Base-by-base conservation (phyloP, 257 asterid species). In the Buddleja alternifolia region DNA sequence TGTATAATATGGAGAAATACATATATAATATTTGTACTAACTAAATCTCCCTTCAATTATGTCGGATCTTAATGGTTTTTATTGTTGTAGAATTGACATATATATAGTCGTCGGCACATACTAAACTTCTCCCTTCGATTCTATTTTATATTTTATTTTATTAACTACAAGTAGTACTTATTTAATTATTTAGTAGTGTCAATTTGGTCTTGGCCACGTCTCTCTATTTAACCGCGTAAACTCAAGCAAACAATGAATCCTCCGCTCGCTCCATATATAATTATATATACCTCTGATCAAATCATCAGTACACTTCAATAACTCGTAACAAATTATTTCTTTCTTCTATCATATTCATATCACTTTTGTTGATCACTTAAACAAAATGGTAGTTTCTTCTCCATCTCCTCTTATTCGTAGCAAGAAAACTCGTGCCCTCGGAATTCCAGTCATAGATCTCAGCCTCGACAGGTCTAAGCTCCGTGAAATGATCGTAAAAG, bases 391-490 rank as follows among this genome's bases (percentile, higher is more conserved):
- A 0, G 71, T 73, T 29, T 39, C 83, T 32, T 62, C 81, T 64
- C 68, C 78, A 41, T 17, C 74, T 8, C 78, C 85, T n/a, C 47
- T 62, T 3, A n/a, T n/a, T n/a, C 14, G 78, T 52, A 76, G 63
- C 60, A 83, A 70, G 51, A 85, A 80, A 60, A 60, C 80, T 0
- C 72, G 73, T 53, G 84, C 80, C 4, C n/a, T 71, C 0, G 87
- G 82, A 17, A 67, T 86, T 19, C 92, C 97, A 10, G 75, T 76
- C 2, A 80, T 88, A 34, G 88, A 90, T 77, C 71, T 90, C 16
- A 69, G 71, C n/a, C 74, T 63, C 7, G 81, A 78, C 0, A 73
- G 83, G 71, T 51, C 84, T 0, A 60, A 60, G 29, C 53, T 80
- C 7, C 52, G 85, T 3, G 72, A 74, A 24, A 14, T 78, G 8